Conservation (phyloP, 1,284 basidiomycete genomes). For the Singerocomus inundabilis region DNA sequence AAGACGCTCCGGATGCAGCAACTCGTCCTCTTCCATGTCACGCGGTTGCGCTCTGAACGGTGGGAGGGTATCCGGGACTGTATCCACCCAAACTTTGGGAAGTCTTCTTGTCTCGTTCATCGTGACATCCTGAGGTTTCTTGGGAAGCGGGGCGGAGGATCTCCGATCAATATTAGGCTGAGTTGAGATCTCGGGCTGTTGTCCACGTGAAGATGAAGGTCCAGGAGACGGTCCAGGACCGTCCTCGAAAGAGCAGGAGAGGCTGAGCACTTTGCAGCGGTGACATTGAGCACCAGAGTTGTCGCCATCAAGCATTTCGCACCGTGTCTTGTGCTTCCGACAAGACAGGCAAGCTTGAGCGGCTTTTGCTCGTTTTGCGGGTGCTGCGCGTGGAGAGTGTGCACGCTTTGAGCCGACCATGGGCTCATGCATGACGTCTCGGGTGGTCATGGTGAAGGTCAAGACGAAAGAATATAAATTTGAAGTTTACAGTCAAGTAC, state of each 20-base stretch:
- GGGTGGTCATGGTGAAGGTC: constrained; percentile 15
- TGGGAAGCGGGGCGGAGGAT: constrained; percentile 23
- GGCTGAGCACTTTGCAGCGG: constrained; percentile 41
- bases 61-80: constrained; percentile 19
- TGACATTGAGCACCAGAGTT: constrained; percentile 38
- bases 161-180: constrained; percentile 26
- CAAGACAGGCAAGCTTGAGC: constrained; percentile 41
- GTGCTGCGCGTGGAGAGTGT: constrained; percentile 27
- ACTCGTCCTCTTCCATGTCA: constrained; percentile 29
- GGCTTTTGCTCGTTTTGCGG: constrained; percentile 39
- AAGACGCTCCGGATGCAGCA: constrained; percentile 31
- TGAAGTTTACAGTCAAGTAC: too few relatives aligned
- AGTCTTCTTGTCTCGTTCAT: constrained; percentile 26
- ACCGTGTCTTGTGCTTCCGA: constrained; percentile 44
- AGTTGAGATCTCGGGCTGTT: constrained; percentile 18
- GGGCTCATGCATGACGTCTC: constrained; percentile 19
- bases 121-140: constrained; percentile 22
- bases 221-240: constrained; percentile 13
- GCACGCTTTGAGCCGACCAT: constrained; percentile 31
- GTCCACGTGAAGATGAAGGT: constrained; percentile 17
- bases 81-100: constrained; percentile 23
- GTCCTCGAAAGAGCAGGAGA: constrained; percentile 41
- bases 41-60: constrained; percentile 21
- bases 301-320: constrained; percentile 40
- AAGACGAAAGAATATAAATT: constrained; percentile 3